These are phyloP conservation scores for Tirmania nivea DNA, from an alignment of 495 filamentous ascomycete species.

Conservation along the genomic window DNA sequence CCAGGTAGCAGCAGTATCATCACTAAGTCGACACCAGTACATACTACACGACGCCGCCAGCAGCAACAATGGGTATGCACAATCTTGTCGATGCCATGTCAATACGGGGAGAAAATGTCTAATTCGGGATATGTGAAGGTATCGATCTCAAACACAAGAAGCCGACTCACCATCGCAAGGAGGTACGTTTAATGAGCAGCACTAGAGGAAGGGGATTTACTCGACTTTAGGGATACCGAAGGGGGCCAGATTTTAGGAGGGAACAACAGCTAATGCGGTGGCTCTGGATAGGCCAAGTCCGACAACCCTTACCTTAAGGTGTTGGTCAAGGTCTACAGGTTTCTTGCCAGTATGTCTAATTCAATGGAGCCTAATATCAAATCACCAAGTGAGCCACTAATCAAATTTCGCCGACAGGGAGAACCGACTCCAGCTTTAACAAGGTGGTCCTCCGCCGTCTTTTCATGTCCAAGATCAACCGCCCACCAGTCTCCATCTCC, in stretches of 20 bases:
- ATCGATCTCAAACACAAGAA: constrained; percentile 37
- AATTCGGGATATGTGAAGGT: constrained; percentile 22
- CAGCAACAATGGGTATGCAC: background rate
- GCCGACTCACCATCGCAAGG: constrained; percentile 18
- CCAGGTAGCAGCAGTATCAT: background rate
- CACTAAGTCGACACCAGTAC: background rate
- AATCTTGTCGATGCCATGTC: background rate
- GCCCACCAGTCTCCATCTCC: constrained; percentile 80
- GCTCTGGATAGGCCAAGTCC: constrained; percentile 43
- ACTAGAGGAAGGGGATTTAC: background rate
- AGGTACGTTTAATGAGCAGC: background rate
- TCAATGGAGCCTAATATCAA: background rate
- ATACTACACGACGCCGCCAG: background rate
- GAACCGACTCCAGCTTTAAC: constrained; percentile 94
- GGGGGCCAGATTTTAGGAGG: constrained; percentile 37
- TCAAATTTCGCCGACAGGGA: constrained; percentile 33
- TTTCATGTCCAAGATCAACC: constrained; percentile 93
- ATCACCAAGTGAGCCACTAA: background rate
- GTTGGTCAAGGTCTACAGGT: constrained; percentile 96
- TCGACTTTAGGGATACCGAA: background rate
- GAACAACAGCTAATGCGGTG: background rate
- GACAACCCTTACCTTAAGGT: constrained; percentile 96
- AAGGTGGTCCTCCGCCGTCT: constrained; percentile 88
- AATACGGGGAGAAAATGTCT: background rate
- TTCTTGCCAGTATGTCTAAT: constrained; percentile 68